phyloP scores from a whole-genome alignment of 78 protist genomes.

The Bodo saltans region DNA sequence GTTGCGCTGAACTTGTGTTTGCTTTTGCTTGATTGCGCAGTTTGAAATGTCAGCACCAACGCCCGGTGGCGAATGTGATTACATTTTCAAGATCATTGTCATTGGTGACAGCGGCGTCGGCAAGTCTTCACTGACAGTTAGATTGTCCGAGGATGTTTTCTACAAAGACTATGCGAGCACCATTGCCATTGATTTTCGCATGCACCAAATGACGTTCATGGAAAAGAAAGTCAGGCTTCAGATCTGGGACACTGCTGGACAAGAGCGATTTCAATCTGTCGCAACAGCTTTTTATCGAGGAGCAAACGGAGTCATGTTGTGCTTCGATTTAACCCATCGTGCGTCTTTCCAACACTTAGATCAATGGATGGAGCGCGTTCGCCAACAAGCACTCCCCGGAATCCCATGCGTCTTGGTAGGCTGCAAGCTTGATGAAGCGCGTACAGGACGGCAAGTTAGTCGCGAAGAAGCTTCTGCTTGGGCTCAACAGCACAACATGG shows the following conservation, averaged over 20 bases:
- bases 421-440: background rate
- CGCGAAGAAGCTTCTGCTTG: background rate
- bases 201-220: conserved; percentile 44
- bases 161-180: conserved; percentile 57
- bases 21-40: too few species aligned
- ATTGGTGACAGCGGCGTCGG: conserved; percentile 95
- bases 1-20: too few species aligned
- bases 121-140: conserved; percentile 64
- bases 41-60: too few species aligned
- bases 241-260: conserved; percentile 80
- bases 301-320: conserved; percentile 88
- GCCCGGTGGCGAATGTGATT: conserved; percentile 49
- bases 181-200: conserved; percentile 76
- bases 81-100: conserved; percentile 77
- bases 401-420: background rate
- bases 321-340: conserved; percentile 6
- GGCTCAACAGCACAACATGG: background rate
- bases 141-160: conserved; percentile 66
- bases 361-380: conserved; percentile 20
- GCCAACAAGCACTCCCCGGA: background rate
- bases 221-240: conserved; percentile 49
- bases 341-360: background rate
- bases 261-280: conserved; percentile 75
- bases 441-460: background rate
- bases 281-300: conserved; percentile 68